Evolutionary conservation across 2,329 filamentous ascomycete genomes (phyloP).

Genomic region (Fusarium pseudoanthophilum): DNA sequence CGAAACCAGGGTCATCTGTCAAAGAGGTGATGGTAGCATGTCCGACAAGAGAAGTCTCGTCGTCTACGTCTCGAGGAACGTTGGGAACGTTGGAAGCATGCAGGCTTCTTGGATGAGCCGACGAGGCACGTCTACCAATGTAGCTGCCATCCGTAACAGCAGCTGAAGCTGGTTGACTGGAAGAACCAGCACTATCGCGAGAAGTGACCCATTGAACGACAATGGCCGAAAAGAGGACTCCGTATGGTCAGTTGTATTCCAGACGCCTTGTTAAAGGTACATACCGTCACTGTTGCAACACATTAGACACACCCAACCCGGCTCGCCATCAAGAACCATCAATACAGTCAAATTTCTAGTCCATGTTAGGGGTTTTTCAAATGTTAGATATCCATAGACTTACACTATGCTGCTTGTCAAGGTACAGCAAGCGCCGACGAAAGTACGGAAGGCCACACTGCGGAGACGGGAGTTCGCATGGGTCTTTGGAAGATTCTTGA

Average conservation of each 20-base stretch:
- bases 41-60: slow-evolving; percentile 44
- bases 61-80: slow-evolving; percentile 35
- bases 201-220: slow-evolving; percentile 72
- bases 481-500: slow-evolving; percentile 57
- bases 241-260: background rate
- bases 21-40: slow-evolving; percentile 33
- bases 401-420: slow-evolving; percentile 68
- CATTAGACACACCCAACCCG: slow-evolving; percentile 73
- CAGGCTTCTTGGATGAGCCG: slow-evolving; percentile 8
- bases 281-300: slow-evolving; percentile 72
- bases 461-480: slow-evolving; percentile 57
- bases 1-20: slow-evolving; percentile 29
- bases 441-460: slow-evolving; percentile 66
- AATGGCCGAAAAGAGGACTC: slow-evolving; percentile 69
- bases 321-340: slow-evolving; percentile 68
- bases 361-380: slow-evolving; percentile 3
- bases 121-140: slow-evolving; percentile 13
- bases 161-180: slow-evolving; percentile 34
- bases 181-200: slow-evolving; percentile 54
- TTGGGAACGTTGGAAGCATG: slow-evolving; percentile 20
- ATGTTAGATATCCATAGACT: slow-evolving; percentile 26
- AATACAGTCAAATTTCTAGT: slow-evolving; percentile 68
- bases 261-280: slow-evolving; percentile 32
- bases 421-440: slow-evolving; percentile 67
- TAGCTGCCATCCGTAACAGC: slow-evolving; percentile 22